phyloP scores from a whole-genome alignment of 140 eudicot genomes.

The Senecio squalidus region DNA sequence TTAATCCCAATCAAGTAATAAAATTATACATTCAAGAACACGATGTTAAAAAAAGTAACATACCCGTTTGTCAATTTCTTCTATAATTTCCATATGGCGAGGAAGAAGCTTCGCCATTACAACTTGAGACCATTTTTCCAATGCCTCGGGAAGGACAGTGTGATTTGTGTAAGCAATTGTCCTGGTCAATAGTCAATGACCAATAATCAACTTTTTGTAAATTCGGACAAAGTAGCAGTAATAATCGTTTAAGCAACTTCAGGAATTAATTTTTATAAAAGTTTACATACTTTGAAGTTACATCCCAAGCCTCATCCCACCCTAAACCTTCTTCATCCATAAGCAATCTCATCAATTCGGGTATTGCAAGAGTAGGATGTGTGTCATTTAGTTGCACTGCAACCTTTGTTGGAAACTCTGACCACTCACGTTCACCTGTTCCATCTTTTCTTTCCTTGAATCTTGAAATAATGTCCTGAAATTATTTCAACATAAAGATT shows the following conservation, averaged over 20 bases:
- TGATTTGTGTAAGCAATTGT: constrained; percentile 97
- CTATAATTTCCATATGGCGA: constrained; percentile 97
- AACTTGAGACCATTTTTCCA: constrained; percentile 96
- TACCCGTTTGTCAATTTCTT: constrained; percentile 95
- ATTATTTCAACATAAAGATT: constrained; percentile 8
- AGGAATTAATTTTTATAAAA: constrained; percentile 1
- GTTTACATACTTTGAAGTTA: constrained; percentile 63
- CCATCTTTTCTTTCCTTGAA: constrained; percentile 83
- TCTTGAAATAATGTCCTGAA: constrained; percentile 89
- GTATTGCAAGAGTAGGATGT: constrained; percentile 98
- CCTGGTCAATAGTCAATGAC: constrained; percentile 43
- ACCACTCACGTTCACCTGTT: constrained; percentile 55
- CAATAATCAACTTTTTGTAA: too few species aligned
- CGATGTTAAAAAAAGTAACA: neutral
- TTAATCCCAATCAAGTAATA: constrained; percentile 2
- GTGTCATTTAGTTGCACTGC: constrained; percentile 98
- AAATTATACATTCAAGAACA: neutral
- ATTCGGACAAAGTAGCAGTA: too few species aligned
- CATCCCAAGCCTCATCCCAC: constrained; percentile 99
- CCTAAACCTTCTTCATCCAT: constrained; percentile 99
- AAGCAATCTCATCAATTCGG: constrained; percentile 90
- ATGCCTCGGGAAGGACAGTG: constrained; percentile 98
- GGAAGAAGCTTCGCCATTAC: constrained; percentile 99
- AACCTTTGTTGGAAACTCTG: constrained; percentile 86
- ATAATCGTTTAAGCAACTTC: neutral